Evolutionary conservation across 768 basidiomycete species (phyloP).

Genomic region (Lactarius indigo): DNA sequence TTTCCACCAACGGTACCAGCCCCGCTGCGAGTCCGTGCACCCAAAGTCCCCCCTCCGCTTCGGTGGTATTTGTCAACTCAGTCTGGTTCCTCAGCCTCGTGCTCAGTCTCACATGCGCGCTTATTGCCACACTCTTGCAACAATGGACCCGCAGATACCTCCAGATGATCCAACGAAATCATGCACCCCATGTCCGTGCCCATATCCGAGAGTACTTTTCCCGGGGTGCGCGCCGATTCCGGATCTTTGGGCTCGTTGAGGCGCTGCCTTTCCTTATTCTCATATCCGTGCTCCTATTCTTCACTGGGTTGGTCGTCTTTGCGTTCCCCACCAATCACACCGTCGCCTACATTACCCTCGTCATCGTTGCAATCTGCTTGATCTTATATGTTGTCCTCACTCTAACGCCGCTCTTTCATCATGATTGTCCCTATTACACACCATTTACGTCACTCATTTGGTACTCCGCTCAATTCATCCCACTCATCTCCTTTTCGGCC

Average conservation of each 20-base stretch:
- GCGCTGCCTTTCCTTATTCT: conserved; percentile 28
- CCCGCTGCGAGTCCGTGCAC: background rate
- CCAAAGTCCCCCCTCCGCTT: background rate
- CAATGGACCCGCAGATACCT: conserved; percentile 9
- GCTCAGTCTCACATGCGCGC: background rate
- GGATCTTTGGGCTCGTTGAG: conserved; percentile 39
- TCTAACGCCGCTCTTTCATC: background rate
- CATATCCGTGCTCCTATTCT: background rate
- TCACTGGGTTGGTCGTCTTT: conserved; percentile 3
- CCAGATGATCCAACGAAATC: background rate
- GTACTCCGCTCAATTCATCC: background rate
- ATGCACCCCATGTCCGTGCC: background rate
- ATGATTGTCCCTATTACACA: background rate
- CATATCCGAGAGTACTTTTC: conserved; percentile 30
- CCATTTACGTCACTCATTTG: background rate
- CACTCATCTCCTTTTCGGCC: background rate
- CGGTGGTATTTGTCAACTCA: background rate
- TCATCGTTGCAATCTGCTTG: background rate
- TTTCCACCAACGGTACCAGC: background rate
- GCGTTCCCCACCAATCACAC: background rate
- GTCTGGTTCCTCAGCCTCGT: conserved; percentile 8
- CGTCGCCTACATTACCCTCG: background rate
- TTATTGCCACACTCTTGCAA: conserved; percentile 1
- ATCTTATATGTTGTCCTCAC: background rate
- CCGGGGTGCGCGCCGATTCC: conserved; percentile 38